Base-by-base conservation (phyloP, 164 flowering plant species). In the Aristolochia contorta region DNA sequence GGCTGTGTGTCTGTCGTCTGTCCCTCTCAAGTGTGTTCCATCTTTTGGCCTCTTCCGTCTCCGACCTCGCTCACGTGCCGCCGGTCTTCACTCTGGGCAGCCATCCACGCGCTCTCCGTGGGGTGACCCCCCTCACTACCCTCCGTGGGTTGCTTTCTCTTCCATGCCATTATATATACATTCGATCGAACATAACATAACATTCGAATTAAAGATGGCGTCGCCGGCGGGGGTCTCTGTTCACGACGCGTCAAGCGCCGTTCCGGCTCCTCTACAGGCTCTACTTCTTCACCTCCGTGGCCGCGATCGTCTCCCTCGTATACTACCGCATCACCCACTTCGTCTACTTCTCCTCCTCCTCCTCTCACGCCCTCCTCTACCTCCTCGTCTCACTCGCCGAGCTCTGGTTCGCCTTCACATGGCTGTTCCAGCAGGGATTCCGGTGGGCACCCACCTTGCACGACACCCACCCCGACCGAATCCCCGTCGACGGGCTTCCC, bases 381-480 rank as follows among this genome's bases (percentile, higher is more conserved):
- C 58, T 67, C 46, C 30, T 61, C 49, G 33, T 71, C 51, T 12
- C 69, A 23, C 58, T 68, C 12, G 71, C 75, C 22, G 75, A 72
- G 22, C 61, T 72, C 46, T 67, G 71, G 69, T 72, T 72, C 14
- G 62, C 60, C 18, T 66, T 23, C 60, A 46, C 59, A 0, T 72
- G 75, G 75, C 16, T 72, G 30, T 67, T 72, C 51, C 75, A 72
- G 21, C 75, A 72, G 47, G 66, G 71, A 10, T 72, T 72, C 57
- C 58, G 75, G 18, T 72, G 75, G 75, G 71, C 75, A 6, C 75
- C 75, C n/a, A 72, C 71, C 1, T 57, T 30, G 41, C 75, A 67
- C 61, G 19, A 27, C 16, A 58, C 68, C 1, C 52, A 64, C 65
- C 65, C 63, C 0, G 66, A 71, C n/a, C 65, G 68, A 13, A 53